These are phyloP conservation scores for Hymenotorrendiella dingleyae DNA, from an alignment of 2,329 filamentous ascomycete genomes.

Conservation along the genomic window DNA sequence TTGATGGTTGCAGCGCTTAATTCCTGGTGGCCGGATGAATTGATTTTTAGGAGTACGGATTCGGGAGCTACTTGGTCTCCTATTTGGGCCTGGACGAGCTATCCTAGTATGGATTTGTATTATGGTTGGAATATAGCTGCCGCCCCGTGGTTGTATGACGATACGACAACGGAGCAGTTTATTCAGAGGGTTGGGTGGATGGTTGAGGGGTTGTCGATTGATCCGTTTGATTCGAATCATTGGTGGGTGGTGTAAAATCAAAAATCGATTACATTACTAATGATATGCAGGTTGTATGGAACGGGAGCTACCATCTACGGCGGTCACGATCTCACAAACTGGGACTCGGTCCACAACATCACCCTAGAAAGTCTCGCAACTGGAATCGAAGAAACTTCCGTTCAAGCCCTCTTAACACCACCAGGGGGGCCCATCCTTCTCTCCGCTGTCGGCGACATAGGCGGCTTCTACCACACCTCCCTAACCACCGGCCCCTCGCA, in stretches of 20 bases:
- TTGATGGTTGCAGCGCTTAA: slow-evolving; percentile 52
- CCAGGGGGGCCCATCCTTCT: slow-evolving; percentile 20
- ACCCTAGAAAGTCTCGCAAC: slow-evolving; percentile 18
- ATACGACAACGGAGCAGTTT: slow-evolving; percentile 16
- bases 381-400: slow-evolving; percentile 25
- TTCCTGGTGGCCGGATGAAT: slow-evolving; percentile 53
- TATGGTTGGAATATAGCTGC: slow-evolving; percentile 20
- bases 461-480: slow-evolving; percentile 21
- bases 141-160: slow-evolving; percentile 19
- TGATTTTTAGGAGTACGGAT: slow-evolving; percentile 49
- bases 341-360: slow-evolving; percentile 12
- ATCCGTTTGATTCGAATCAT: slow-evolving; percentile 53
- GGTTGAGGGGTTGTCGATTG: slow-evolving; percentile 52
- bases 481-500: slow-evolving; percentile 13
- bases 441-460: slow-evolving; percentile 22
- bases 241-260: slow-evolving; percentile 28
- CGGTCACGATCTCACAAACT: slow-evolving; percentile 29
- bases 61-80: slow-evolving; percentile 40
- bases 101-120: slow-evolving; percentile 9
- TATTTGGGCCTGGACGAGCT: slow-evolving; percentile 18
- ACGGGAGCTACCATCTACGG: slow-evolving; percentile 51
- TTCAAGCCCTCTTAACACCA: slow-evolving; percentile 15
- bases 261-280: neutral
- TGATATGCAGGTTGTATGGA: slow-evolving; percentile 42
- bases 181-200: slow-evolving; percentile 46